These are phyloP conservation scores for Diaporthe sp. DNA, from an alignment of 2,329 filamentous ascomycete species.

Conservation along the genomic window DNA sequence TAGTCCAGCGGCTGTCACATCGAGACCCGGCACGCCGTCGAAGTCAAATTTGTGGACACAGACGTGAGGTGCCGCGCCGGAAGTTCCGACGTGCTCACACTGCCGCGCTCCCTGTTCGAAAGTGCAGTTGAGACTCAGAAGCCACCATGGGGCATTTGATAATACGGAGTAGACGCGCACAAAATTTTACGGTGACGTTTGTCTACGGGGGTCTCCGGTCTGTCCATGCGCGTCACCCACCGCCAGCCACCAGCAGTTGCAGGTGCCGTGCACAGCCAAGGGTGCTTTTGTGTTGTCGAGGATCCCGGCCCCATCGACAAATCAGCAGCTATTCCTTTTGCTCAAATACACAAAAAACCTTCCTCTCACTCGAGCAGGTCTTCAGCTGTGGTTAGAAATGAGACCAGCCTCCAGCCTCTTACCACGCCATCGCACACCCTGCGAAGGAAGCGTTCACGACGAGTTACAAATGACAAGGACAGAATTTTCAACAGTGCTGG, in stretches of 20 bases:
- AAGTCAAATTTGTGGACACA: background rate
- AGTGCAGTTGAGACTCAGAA: background rate
- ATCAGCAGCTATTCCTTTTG: too few species aligned
- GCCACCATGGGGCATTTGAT: background rate
- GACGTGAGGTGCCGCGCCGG: background rate
- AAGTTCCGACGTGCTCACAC: background rate
- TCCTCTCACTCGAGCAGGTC: too few species aligned
- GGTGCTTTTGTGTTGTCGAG: background rate
- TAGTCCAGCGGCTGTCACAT: background rate
- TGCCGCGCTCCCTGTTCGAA: background rate
- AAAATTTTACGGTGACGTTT: background rate
- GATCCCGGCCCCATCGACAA: background rate
- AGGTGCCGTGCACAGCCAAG: background rate
- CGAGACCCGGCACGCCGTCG: background rate
- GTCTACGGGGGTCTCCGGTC: background rate
- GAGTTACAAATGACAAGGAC: background rate
- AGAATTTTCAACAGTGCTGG: rapidly evolving
- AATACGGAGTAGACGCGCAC: background rate
- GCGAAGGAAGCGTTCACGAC: background rate
- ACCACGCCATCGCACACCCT: background rate
- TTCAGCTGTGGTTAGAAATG: too few species aligned
- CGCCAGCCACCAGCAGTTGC: background rate
- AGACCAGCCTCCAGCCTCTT: too few species aligned
- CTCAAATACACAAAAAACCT: too few species aligned
- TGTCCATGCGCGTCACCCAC: background rate